phyloP scores from a whole-genome alignment of 345 rosid species.

The Barbarea vulgaris region DNA sequence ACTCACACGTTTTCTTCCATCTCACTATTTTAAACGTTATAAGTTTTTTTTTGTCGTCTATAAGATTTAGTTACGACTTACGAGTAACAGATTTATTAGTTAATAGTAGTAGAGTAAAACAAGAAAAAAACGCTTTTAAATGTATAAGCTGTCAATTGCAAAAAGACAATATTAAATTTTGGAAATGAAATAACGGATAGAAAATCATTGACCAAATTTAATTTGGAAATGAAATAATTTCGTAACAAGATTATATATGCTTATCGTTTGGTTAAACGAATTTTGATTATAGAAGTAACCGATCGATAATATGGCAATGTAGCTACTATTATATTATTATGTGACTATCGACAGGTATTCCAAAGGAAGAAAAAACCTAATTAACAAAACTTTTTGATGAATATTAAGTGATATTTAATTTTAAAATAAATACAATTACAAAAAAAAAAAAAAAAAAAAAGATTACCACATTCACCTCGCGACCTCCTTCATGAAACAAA shows the following conservation, averaged over 20 bases:
- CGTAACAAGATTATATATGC: not conserved
- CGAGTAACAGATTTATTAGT: not conserved
- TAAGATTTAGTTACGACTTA: not conserved
- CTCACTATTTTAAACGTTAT: slow-evolving; percentile 10
- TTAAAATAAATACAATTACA: not conserved
- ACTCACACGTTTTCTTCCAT: not conserved
- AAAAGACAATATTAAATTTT: not conserved
- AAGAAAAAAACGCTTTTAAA: not conserved
- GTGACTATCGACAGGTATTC: not conserved
- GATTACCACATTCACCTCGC: slow-evolving; percentile 64
- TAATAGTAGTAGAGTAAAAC: not conserved
- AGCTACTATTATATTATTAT: not conserved
- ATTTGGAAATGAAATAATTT: not conserved
- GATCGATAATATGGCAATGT: not conserved
- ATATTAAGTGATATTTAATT: not conserved
- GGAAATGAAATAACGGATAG: not conserved
- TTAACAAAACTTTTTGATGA: not conserved
- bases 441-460: slow-evolving; percentile 38
- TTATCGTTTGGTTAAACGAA: not conserved
- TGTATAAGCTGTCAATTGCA: not conserved
- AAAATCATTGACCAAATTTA: not conserved
- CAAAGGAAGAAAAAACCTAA: not conserved
- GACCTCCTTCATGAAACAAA: slow-evolving; percentile 79
- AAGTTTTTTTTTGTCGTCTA: not conserved
- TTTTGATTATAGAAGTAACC: not conserved